Evolutionary conservation across 192 early-diverging fungal species (phyloP), one percentile per base, ranked within the genome.

Genomic region (Chytriomyces sp.): DNA sequence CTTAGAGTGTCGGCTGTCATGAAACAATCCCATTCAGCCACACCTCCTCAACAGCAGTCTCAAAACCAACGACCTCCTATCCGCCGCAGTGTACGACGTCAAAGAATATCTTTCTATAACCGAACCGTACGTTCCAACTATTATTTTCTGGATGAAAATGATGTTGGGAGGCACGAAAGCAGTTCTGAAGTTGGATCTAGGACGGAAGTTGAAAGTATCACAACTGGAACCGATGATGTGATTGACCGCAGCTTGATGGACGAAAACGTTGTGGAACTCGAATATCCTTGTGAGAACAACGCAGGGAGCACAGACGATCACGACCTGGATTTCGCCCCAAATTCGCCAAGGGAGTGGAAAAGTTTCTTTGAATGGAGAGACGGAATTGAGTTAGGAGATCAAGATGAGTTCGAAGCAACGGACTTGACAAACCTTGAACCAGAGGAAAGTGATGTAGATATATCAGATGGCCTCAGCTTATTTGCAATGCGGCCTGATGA

Each of bases 331-430:
- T 8, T n/a, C 8, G n/a, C 44, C 44, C 10, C 8, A 49, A 49
- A 49, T 49, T 8, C 44, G n/a, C n/a, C n/a, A n/a, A n/a, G n/a
- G 22, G 65, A 52, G n/a, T 68, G 65, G 65, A 68, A 68, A 37
- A 68, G 65, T 54, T 68, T 68, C 22, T 39, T 68, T 17, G 65
- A 68, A 34, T 68, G 65, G 65, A 52, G 65, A 34, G 34, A 68
- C 26, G 52, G 52, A 10, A 68, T 68, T 4, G 65, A 68, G 53
- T 39, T 26, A 28, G 56, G 14, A 7, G 40, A 14, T 19, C 26
- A 49, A 1, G 63, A 31, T 8, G 22, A 19, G 38, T 26, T 12
- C 31, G 63, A 40, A 52, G 52, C 7, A 14, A 49, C n/a, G n/a
- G n/a, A n/a, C n/a, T n/a, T n/a, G n/a, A n/a, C n/a, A n/a, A n/a